Evolutionary conservation across 1,139 yeast genomes (phyloP), one percentile per base, ranked within the genome.

Genomic region (Pneumocystis sp.): DNA sequence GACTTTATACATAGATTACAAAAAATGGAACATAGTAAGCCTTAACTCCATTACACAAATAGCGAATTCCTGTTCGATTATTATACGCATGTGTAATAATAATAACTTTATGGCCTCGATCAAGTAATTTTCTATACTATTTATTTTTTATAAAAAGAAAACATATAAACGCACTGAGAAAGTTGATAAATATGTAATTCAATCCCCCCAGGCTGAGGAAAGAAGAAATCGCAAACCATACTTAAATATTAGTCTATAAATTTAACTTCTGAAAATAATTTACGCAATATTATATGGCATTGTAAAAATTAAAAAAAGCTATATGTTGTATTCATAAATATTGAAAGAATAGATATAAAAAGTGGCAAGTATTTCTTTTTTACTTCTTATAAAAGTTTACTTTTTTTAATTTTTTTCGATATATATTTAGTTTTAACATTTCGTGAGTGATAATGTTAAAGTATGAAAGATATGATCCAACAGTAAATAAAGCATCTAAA

Each of bases 161-260:
- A 60, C 6, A 59, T 25, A 29, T 3, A 60, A 40, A 40, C 37
- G 56, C 68, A 71, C 63, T 69, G 79, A 0, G 84, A 82, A 31
- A 86, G 73, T 74, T 93, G 97, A 75, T 89, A 90, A 34, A 93
- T 89, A 73, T 95, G 98, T 68, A 93, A 84, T 74, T 95, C 99
- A 2, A 95, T 95, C 8, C 99, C 99, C 1, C 99, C 99, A 0
- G 97, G 87, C 74, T 95, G 98, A 25, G 99, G 99, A 76, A 87
- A 95, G 83, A 93, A 95, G 79, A 90, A 95, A 76, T 95, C 99
- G 60, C 96, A 87, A 2, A 91, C 89, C 97, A 93, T 91, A 12
- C 89, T 86, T 65, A 44, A 3, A 19, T 63, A n/a, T 39, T 57
- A 63, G 21, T 56, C 56, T 34, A 19, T 44, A 39, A 61, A 34